phyloP scores from a whole-genome alignment of 208 protist genomes.

The Novymonas esmeraldas region DNA sequence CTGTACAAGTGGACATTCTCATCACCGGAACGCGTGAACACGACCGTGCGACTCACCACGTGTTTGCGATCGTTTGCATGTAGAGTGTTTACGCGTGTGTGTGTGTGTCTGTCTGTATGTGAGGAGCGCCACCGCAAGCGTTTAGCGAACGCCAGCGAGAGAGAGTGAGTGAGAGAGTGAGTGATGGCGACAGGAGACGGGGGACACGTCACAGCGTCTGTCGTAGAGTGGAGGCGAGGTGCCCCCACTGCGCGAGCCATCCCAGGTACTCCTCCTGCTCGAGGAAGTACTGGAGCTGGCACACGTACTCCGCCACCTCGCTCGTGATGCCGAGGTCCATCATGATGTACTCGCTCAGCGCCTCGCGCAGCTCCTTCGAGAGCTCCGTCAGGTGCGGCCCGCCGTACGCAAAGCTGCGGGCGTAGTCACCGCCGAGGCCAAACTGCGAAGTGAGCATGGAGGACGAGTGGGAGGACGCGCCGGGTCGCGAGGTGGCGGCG shows the following conservation, averaged over 20 bases:
- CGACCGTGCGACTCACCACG: no score
- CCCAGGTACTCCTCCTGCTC: conserved; percentile 89
- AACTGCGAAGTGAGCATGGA: conserved; percentile 43
- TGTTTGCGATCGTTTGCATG: no score
- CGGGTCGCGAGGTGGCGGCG: not conserved
- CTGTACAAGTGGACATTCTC: no score
- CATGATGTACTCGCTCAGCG: conserved; percentile 62
- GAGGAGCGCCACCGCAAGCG: no score
- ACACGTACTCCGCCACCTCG: conserved; percentile 81
- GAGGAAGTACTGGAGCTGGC: conserved; percentile 82
- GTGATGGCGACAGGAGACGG: not conserved
- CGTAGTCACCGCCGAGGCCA: conserved; percentile 49
- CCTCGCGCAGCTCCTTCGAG: conserved; percentile 66
- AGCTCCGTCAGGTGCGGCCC: conserved; percentile 82
- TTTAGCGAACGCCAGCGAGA: not conserved
- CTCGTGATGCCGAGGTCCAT: conserved; percentile 54
- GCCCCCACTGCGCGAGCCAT: conserved; percentile 67
- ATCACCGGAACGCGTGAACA: no score
- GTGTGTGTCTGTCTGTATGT: not conserved
- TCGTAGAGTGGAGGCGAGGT: conserved; percentile 35
- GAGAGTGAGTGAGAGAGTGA: not conserved
- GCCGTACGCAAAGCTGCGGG: conserved; percentile 59
- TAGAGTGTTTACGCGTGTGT: not conserved
- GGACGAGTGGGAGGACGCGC: conserved; percentile 3
- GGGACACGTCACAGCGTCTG: conserved; percentile 5